phyloP scores from a whole-genome alignment of 768 basidiomycete species.

The Ramaria sp. region DNA sequence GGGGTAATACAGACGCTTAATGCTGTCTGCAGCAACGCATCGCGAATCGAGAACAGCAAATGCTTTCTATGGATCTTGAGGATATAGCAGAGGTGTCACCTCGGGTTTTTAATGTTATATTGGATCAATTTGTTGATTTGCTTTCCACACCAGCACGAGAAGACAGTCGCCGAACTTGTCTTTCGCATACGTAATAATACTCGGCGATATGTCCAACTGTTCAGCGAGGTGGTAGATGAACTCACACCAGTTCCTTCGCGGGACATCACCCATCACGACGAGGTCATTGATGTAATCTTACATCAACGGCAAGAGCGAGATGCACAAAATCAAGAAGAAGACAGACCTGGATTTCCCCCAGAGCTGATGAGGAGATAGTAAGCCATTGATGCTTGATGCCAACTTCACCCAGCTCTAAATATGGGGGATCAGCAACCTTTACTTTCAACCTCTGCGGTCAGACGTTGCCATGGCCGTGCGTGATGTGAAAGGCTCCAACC shows the following conservation, averaged over 20 bases:
- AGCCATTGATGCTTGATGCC: conserved; percentile 27
- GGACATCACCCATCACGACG: conserved; percentile 83
- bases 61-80: conserved; percentile 80
- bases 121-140: conserved; percentile 9
- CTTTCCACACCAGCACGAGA: conserved; percentile 42
- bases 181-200: conserved; percentile 73
- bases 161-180: conserved; percentile 64
- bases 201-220: conserved; percentile 81
- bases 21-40: conserved; percentile 59
- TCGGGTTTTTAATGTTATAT: conserved; percentile 1
- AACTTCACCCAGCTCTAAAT: neutral
- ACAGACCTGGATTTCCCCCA: conserved; percentile 75
- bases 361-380: conserved; percentile 93
- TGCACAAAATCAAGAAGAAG: conserved; percentile 58
- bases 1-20: conserved; percentile 12
- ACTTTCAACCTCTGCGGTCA: conserved; percentile 79
- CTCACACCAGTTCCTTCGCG: conserved; percentile 82
- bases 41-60: conserved; percentile 87
- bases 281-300: conserved; percentile 94
- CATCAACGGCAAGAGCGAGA: conserved; percentile 90
- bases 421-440: conserved; percentile 66
- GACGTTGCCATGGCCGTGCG: conserved; percentile 80
- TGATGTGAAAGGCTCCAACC: conserved; percentile 72
- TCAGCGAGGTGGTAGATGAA: conserved; percentile 83
- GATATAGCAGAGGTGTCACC: conserved; percentile 63